Evolutionary conservation across 306 rosid species (phyloP).

Genomic region (Malus orientalis): DNA sequence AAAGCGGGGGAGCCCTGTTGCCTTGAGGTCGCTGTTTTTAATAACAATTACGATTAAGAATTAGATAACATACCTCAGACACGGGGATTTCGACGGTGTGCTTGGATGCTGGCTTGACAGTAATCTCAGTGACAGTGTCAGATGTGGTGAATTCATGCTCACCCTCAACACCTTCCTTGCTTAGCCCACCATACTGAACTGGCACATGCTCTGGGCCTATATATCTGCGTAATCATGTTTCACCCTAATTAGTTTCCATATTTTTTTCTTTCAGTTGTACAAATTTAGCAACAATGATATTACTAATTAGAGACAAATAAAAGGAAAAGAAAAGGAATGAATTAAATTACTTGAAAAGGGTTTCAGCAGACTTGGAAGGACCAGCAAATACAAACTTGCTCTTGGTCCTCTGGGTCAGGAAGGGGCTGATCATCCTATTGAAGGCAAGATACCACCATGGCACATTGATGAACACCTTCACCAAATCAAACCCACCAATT

Average conservation of each 20-base stretch:
- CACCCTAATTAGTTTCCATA: background rate
- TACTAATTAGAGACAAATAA: background rate
- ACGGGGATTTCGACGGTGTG: constrained; percentile 63
- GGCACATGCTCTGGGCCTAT: constrained; percentile 82
- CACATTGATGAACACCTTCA: constrained; percentile 47
- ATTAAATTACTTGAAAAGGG: constrained; percentile 54
- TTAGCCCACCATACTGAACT: constrained; percentile 78
- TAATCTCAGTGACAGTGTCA: constrained; percentile 61
- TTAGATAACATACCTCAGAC: constrained; percentile 47
- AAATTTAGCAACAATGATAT: too few relatives aligned
- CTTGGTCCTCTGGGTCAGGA: constrained; percentile 58
- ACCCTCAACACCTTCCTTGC: constrained; percentile 38
- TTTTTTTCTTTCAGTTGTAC: too few relatives aligned
- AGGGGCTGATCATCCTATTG: constrained; percentile 44
- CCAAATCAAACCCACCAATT: background rate
- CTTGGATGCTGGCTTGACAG: constrained; percentile 62
- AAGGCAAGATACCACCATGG: constrained; percentile 59
- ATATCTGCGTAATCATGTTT: constrained; percentile 37
- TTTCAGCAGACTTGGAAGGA: constrained; percentile 65
- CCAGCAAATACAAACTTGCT: constrained; percentile 92
- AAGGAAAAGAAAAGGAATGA: background rate
- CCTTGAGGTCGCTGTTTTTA: rapidly evolving
- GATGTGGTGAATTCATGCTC: constrained; percentile 64
- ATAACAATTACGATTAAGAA: background rate
- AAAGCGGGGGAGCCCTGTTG: too few relatives aligned